Conservation (phyloP, 2,329 filamentous ascomycete genomes). For the Curvularia spicifera region DNA sequence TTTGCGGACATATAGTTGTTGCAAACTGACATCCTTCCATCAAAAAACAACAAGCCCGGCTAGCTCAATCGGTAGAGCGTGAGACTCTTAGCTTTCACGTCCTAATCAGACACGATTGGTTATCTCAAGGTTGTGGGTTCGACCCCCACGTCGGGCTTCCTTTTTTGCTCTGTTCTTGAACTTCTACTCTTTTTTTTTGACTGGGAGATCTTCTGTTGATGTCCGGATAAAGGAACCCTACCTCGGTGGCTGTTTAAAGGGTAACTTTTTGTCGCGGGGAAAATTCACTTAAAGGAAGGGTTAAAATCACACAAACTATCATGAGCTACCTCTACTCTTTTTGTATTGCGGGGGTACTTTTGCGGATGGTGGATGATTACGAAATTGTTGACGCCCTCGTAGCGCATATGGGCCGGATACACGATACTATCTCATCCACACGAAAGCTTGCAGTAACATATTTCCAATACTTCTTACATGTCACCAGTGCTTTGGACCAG, state of each 20-base stretch:
- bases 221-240: not conserved
- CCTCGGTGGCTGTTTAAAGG: not conserved
- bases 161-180: not conserved
- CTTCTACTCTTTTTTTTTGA: not conserved
- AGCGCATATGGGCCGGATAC: no score
- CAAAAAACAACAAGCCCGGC: slow-evolving; percentile 15
- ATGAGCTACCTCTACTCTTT: no score
- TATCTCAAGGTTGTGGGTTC: slow-evolving; percentile 27
- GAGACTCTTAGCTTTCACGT: slow-evolving; percentile 46
- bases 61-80: slow-evolving; percentile 51
- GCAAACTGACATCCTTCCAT: not conserved
- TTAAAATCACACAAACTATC: no score
- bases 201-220: not conserved
- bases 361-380: no score
- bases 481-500: no score
- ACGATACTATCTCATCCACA: no score
- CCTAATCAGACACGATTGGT: slow-evolving; percentile 18
- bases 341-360: no score
- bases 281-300: not conserved
- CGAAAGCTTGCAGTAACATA: no score
- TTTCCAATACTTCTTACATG: no score
- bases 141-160: slow-evolving; percentile 23
- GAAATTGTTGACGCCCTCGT: no score
- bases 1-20: not conserved
- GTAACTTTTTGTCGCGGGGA: not conserved